Evolutionary conservation across 129 eudicot genomes (phyloP), one percentile per base, ranked within the genome.

Genomic region (Lactuca sativa): DNA sequence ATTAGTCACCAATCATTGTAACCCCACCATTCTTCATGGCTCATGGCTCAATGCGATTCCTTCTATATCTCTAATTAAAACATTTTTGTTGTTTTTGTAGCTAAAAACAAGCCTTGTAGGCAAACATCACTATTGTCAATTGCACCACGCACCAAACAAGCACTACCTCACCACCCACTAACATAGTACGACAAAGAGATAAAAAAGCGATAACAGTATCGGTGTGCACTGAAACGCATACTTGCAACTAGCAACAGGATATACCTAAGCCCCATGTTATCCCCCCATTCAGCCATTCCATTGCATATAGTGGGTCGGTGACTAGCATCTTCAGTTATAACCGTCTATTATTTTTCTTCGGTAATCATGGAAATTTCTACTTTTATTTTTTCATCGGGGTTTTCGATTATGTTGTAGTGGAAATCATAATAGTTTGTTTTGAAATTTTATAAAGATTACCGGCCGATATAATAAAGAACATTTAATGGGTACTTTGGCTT

Each of bases 91-190:
- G 69, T 77, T 41, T 83, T 78, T 72, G 9, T 31, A 66, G 54
- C 57, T 33, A 61, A 59, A 70, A 67, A 74, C 78, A 66, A 55
- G 54, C 59, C 49, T 52, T 66, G 66, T 59, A 36, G 68, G 73
- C 76, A 72, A 52, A 16, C 56, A 63, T 63, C 57, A 36, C 75
- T 59, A 59, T 4, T 71, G 4, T 40, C 11, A 15, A 52, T 25
- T 25, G 62, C 36, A 72, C 67, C 7, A 40, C 44, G 30, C 30
- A 25, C 30, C 30, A 25, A 25, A 25, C 43, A 64, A 17, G 69
- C 78, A 78, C 72, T 49, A 75, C 41, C 77, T 60, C 66, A 71
- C 21, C 33, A 30, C 31, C 85, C 82, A 74, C 76, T 72, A 74
- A 74, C 81, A 63, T 66, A 70, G 73, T 74, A 51, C 51, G 83